Percentiles rank a stretch among this genome's conserved stretches.
phyloP scores from a whole-genome alignment of 768 basidiomycete genomes.

The Leucogyrophana mollusca region DNA sequence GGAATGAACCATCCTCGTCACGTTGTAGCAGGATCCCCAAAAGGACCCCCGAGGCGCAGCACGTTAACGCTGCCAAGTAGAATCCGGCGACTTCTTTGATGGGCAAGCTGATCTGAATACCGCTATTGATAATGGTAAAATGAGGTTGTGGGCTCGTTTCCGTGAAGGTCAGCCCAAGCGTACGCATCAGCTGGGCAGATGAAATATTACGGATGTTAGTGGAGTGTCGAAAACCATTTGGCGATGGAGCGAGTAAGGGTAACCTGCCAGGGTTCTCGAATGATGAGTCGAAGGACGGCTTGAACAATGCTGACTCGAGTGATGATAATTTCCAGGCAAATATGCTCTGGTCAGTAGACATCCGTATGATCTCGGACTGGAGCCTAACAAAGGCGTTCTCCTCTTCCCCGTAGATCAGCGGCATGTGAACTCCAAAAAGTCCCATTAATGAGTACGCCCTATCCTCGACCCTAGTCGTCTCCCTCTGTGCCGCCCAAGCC shows the following conservation, averaged over 20 bases:
- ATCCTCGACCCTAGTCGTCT: slow-evolving; percentile 26
- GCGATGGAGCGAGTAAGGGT: slow-evolving; percentile 2
- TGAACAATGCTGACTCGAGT: not conserved
- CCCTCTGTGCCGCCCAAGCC: slow-evolving; percentile 27
- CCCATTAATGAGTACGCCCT: no score
- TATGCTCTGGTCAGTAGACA: slow-evolving; percentile 11
- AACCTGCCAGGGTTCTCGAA: no score
- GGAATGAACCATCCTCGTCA: no score
- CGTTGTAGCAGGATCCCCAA: no score
- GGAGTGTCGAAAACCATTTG: not conserved
- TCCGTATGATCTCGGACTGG: slow-evolving; percentile 12
- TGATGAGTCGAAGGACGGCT: no score
- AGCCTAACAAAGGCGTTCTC: slow-evolving; percentile 16
- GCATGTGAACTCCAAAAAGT: no score
- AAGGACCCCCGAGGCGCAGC: no score
- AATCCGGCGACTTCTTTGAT: no score
- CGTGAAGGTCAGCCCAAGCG: not conserved
- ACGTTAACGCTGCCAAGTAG: no score
- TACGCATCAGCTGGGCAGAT: not conserved
- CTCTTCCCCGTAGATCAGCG: no score
- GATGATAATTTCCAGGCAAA: slow-evolving; percentile 7
- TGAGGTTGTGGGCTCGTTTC: not conserved
- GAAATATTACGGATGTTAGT: not conserved
- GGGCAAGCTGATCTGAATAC: slow-evolving; percentile 7
- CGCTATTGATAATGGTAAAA: slow-evolving; percentile 1